Percentiles rank a stretch among this genome's conserved stretches.
phyloP scores from a whole-genome alignment of 331 rosid species.

The Spiraea crenata region DNA sequence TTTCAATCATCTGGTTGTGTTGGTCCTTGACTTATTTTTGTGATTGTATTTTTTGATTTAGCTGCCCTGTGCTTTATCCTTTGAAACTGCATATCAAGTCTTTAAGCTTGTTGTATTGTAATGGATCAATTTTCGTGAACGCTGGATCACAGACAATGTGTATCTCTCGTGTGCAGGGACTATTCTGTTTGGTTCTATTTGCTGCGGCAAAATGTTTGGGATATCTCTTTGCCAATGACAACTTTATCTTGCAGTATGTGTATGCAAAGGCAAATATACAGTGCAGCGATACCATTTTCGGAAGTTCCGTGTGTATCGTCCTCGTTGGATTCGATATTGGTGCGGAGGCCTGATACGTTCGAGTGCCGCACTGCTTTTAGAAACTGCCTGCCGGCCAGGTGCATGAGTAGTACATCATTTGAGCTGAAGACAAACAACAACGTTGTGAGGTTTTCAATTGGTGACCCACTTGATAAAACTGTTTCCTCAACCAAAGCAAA shows the following conservation, averaged over 20 bases:
- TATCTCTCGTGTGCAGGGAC: constrained; percentile 50
- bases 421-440: constrained; percentile 49
- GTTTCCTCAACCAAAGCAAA: constrained; percentile 22
- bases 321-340: constrained; percentile 18
- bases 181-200: constrained; percentile 24
- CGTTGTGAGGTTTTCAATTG: constrained; percentile 62
- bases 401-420: constrained; percentile 46
- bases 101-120: no score
- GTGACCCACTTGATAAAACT: constrained; percentile 16
- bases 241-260: constrained; percentile 19
- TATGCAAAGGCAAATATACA: constrained; percentile 31
- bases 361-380: constrained; percentile 24
- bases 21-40: neutral
- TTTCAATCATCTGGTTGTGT: neutral
- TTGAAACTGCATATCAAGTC: no score
- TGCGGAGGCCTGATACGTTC: constrained; percentile 26
- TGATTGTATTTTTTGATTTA: neutral
- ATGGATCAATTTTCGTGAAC: no score
- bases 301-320: constrained; percentile 18
- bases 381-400: constrained; percentile 41
- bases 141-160: neutral
- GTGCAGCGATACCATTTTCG: constrained; percentile 19
- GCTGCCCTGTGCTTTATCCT: no score
- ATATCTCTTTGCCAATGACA: constrained; percentile 26
- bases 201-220: constrained; percentile 35